Evolutionary conservation across 345 rosid genomes (phyloP).

Genomic region (Durio zibethinus): DNA sequence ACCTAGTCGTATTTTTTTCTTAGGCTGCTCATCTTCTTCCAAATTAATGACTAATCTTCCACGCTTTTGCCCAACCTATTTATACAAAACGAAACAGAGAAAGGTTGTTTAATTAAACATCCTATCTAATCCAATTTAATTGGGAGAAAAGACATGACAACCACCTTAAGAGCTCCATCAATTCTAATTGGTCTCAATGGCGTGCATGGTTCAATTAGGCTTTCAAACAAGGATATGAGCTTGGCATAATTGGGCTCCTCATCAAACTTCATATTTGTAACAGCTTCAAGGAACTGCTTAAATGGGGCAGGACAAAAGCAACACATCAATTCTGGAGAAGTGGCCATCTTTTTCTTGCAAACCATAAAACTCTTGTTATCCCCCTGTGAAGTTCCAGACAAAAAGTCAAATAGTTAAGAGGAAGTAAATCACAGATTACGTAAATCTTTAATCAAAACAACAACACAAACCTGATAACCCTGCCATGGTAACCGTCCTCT

Average conservation of each 20-base stretch:
- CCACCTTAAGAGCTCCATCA: slow-evolving; percentile 95
- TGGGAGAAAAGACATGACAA: slow-evolving; percentile 11
- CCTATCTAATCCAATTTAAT: neutral
- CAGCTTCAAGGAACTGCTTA: slow-evolving; percentile 82
- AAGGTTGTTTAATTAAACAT: slow-evolving; percentile 5
- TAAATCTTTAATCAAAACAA: neutral
- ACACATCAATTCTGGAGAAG: slow-evolving; percentile 83
- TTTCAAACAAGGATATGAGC: slow-evolving; percentile 72
- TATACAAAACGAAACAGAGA: slow-evolving; percentile 15
- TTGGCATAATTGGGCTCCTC: slow-evolving; percentile 95
- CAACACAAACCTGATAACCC: slow-evolving; percentile 68
- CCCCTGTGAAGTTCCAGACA: slow-evolving; percentile 51
- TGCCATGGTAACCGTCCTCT: slow-evolving; percentile 98
- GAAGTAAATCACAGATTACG: neutral
- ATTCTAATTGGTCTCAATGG: slow-evolving; percentile 76
- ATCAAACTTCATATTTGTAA: slow-evolving; percentile 86
- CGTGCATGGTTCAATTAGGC: slow-evolving; percentile 62
- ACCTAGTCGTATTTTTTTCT: slow-evolving; percentile 79
- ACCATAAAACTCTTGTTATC: slow-evolving; percentile 95
- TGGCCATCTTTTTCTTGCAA: slow-evolving; percentile 92
- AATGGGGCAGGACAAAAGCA: slow-evolving; percentile 90
- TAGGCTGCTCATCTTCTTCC: slow-evolving; percentile 91
- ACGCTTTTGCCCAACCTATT: slow-evolving; percentile 81
- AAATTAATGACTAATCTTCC: slow-evolving; percentile 63
- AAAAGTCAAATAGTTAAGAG: neutral